These are phyloP conservation scores for Mucor lusitanicus DNA, from an alignment of 371 early-diverging fungal species.

Conservation along the genomic window DNA sequence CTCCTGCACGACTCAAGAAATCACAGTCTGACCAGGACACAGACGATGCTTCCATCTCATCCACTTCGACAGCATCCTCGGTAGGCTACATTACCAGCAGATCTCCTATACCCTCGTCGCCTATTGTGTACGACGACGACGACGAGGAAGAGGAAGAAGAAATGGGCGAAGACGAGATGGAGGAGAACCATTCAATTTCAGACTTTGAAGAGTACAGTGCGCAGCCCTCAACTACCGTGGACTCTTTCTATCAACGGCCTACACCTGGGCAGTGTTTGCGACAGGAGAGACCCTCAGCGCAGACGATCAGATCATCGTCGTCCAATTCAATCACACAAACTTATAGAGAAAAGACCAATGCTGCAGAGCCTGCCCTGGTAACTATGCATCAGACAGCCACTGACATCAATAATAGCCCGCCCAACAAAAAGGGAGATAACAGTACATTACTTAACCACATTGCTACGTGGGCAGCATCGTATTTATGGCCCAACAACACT, in stretches of 20 bases:
- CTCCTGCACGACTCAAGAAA: conserved; percentile 45
- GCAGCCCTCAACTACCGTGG: background rate
- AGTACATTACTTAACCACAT: conserved; percentile 14
- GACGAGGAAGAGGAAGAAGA: background rate
- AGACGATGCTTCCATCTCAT: conserved; percentile 37
- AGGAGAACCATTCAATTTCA: background rate
- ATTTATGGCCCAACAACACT: conserved; percentile 13
- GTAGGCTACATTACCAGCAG: conserved; percentile 4
- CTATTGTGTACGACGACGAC: background rate
- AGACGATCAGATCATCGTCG: conserved; percentile 2
- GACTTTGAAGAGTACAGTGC: background rate
- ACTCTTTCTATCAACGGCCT: conserved; percentile 13
- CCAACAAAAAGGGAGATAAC: background rate
- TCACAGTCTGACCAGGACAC: conserved; percentile 40
- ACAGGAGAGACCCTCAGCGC: background rate
- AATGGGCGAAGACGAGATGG: background rate
- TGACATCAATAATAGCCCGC: conserved; percentile 14
- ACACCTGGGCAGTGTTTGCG: background rate
- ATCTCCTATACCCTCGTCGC: conserved; percentile 10
- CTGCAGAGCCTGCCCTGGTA: conserved; percentile 27
- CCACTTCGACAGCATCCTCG: conserved; percentile 14
- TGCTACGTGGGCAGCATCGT: conserved; percentile 25
- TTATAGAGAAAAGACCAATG: conserved; percentile 24
- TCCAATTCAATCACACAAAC: conserved; percentile 11
- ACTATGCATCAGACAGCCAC: conserved; percentile 29